phyloP scores from a whole-genome alignment of 495 filamentous ascomycete genomes.

The Filosporella fistucella region DNA sequence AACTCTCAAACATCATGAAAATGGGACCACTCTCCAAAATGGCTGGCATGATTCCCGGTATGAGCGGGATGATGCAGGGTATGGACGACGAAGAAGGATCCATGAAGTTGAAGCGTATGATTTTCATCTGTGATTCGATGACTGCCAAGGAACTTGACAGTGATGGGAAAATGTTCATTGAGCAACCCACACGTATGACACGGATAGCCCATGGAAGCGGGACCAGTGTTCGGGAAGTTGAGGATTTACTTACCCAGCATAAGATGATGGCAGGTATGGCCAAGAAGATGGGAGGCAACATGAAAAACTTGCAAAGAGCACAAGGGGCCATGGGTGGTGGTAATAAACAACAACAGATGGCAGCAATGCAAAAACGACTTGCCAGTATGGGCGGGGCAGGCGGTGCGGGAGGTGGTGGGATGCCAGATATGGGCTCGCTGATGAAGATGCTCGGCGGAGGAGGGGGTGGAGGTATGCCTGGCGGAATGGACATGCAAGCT shows the following conservation, averaged over 20 bases:
- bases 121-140: constrained; percentile 98
- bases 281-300: constrained; percentile 94
- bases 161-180: constrained; percentile 90
- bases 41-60: constrained; percentile 97
- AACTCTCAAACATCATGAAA: constrained; percentile 98
- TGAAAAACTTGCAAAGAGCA: constrained; percentile 93
- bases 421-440: constrained; percentile 77
- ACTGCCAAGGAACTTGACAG: constrained; percentile 89
- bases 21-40: constrained; percentile 98
- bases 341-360: constrained; percentile 90
- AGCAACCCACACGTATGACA: constrained; percentile 92
- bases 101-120: constrained; percentile 92
- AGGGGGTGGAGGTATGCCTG: constrained; percentile 46
- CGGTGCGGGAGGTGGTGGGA: constrained; percentile 49
- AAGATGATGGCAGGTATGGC: constrained; percentile 99
- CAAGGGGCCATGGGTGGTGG: constrained; percentile 83
- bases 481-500: constrained; percentile 74
- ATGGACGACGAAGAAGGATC: constrained; percentile 96
- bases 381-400: constrained; percentile 81
- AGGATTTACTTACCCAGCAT: constrained; percentile 96
- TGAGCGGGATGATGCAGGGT: constrained; percentile 85
- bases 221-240: constrained; percentile 89
- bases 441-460: constrained; percentile 78
- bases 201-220: constrained; percentile 85
- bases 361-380: constrained; percentile 94